A percentile compares a stretch with the other conserved stretches of the same genome.
These are phyloP conservation scores for Linderniella brevidens DNA, from an alignment of 257 asterid species.

Conservation along the genomic window DNA sequence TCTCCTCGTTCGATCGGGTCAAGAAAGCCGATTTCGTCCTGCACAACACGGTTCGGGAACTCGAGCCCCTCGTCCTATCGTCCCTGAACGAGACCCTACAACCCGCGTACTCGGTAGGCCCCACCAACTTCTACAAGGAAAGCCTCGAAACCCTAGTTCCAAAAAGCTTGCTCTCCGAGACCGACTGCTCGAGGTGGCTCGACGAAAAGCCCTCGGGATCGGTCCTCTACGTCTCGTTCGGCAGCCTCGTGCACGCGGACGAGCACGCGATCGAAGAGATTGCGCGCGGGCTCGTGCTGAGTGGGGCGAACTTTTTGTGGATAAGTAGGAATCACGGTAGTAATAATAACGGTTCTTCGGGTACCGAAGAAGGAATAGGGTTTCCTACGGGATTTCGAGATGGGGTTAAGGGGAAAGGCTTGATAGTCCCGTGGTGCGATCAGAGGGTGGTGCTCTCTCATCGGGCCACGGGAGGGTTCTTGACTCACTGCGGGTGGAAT, in stretches of 20 bases:
- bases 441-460: conserved; percentile 9
- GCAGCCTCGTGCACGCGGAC: conserved; percentile 24
- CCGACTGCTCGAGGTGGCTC: conserved; percentile 43
- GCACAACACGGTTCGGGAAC: conserved; percentile 34
- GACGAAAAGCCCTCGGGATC: conserved; percentile 23
- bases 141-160: conserved; percentile 7
- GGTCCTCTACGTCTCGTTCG: conserved; percentile 47
- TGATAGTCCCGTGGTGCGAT: conserved; percentile 11
- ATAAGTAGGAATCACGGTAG: conserved; percentile 28
- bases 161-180: conserved; percentile 25
- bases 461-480: conserved; percentile 14
- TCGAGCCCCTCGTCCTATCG: conserved; percentile 22
- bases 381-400: conserved; percentile 1
- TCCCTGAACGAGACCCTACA: conserved; percentile 14
- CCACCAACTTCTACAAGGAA: conserved; percentile 14
- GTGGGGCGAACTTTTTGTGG: conserved; percentile 49
- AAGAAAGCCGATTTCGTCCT: conserved; percentile 34
- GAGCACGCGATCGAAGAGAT: conserved; percentile 26
- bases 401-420: not conserved
- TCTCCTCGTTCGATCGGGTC: conserved; percentile 23
- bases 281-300: conserved; percentile 32
- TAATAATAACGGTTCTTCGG: not conserved
- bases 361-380: not conserved
- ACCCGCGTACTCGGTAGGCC: conserved; percentile 29
- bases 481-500: conserved; percentile 33